Base-by-base conservation (phyloP, 1,284 basidiomycete species). In the Tylopilus sp. region DNA sequence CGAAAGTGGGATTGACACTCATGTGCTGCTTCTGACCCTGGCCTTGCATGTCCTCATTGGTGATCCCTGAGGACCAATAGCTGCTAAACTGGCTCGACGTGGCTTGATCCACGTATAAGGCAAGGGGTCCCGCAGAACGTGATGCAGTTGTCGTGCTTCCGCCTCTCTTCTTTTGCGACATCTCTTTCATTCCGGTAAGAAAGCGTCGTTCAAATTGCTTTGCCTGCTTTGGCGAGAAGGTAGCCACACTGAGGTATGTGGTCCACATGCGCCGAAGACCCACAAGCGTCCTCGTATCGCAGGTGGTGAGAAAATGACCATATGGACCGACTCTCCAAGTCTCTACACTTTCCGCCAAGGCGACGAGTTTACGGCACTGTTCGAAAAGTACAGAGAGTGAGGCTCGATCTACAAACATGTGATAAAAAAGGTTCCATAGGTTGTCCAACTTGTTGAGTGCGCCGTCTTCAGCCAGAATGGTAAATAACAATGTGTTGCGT, bases 351-450 rank as follows among this genome's bases (percentile, higher is more conserved):
- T 60, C 49, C 1, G 78, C 74, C 14, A 72, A 44, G 0, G 67
- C 58, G 8, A 75, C 43, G 10, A 86, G 76, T 53, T 74, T 78
- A 7, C 63, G 58, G 57, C 76, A 82, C 36, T 84, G 81, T 0
- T 58, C 56, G 10, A 72, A 52, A 6, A 85, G 65, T 11, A 74
- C 47, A 0, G 64, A 55, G 17, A 73, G 66, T 0, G 80, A 70
- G 0, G 39, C 26, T 28, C 73, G 57, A 64, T 84, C 77, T 31
- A 86, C 57, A 43, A 75, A 75, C 54, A 84, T 67, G 62, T 85
- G 77, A 57, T 77, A 85, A 61, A 79, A 83, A 6, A 84, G 76
- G 48, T 79, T 74, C 83, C 83, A 86, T 3, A 79, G 61, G 5
- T 8, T 25, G 20, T 64, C 50, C 1, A 59, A 26, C 20, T 36